Conservation (phyloP, 2,329 filamentous ascomycete species). For the Lachnellula occidentalis region DNA sequence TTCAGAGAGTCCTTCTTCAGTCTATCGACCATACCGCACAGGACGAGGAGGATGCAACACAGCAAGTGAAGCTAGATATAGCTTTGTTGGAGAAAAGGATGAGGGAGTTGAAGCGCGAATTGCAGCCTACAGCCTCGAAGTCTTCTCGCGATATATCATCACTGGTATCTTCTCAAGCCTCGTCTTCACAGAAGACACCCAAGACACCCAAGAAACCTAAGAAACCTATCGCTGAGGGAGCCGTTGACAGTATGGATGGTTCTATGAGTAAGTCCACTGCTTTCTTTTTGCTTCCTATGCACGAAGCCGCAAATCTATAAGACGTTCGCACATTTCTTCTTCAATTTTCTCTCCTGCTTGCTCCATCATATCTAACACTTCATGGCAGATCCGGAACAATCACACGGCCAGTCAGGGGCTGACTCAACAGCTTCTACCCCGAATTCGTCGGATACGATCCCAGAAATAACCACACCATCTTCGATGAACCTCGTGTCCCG, state of each 20-base stretch:
- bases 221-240: no score
- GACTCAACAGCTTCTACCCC: constrained; percentile 23
- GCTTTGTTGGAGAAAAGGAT: constrained; percentile 31
- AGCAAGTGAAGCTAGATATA: constrained; percentile 24
- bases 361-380: constrained; percentile 6
- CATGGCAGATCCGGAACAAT: constrained; percentile 7
- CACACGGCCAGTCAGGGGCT: background rate
- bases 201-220: no score
- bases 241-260: background rate
- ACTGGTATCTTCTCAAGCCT: background rate
- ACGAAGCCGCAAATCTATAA: background rate
- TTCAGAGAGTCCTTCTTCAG: constrained; percentile 39
- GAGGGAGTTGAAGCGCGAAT: constrained; percentile 9
- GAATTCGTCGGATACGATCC: constrained; percentile 14
- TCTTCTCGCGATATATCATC: background rate
- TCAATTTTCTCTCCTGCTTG: background rate
- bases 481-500: constrained; percentile 20
- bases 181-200: background rate
- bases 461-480: constrained; percentile 13
- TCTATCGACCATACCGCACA: constrained; percentile 34
- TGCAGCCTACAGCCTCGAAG: constrained; percentile 5
- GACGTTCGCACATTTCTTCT: background rate
- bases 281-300: background rate
- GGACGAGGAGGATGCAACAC: constrained; percentile 24
- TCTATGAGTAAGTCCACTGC: background rate